A percentile compares a stretch with the other conserved stretches of the same genome.
phyloP scores from a whole-genome alignment of 1,284 basidiomycete species.

The Sporisorium exsertum region DNA sequence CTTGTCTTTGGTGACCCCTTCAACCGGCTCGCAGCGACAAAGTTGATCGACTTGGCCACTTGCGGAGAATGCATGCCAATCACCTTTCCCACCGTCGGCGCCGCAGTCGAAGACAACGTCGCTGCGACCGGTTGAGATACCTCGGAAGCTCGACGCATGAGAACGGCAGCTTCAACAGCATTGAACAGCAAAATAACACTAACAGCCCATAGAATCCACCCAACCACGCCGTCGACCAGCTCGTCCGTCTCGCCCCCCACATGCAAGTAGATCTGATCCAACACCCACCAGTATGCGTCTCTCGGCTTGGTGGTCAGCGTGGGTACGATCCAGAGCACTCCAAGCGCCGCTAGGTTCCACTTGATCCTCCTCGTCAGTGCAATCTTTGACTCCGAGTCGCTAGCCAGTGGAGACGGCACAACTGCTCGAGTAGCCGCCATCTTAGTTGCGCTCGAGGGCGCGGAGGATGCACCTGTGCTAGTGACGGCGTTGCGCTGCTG shows the following conservation, averaged over 20 bases:
- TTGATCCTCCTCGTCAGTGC: slow-evolving; percentile 19
- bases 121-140: not conserved
- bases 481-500: not conserved
- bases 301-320: slow-evolving; percentile 21
- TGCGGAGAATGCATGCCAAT: slow-evolving; percentile 38
- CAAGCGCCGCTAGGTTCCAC: slow-evolving; percentile 40
- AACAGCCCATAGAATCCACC: slow-evolving; percentile 41
- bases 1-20: slow-evolving; percentile 49
- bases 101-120: not conserved
- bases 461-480: not conserved
- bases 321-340: slow-evolving; percentile 37
- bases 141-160: slow-evolving; percentile 14
- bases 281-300: slow-evolving; percentile 35
- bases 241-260: slow-evolving; percentile 40
- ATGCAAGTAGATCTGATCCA: slow-evolving; percentile 36
- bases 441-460: not conserved
- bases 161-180: slow-evolving; percentile 26
- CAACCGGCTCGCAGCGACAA: slow-evolving; percentile 39
- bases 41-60: slow-evolving; percentile 39
- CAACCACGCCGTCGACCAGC: slow-evolving; percentile 32
- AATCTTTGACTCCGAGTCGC: slow-evolving; percentile 13
- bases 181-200: slow-evolving; percentile 49
- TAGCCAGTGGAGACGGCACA: not conserved
- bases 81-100: not conserved
- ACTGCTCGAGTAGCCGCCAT: not conserved